Conservation (phyloP, 2,329 filamentous ascomycete species). For the Lasiodiplodia sp. region DNA sequence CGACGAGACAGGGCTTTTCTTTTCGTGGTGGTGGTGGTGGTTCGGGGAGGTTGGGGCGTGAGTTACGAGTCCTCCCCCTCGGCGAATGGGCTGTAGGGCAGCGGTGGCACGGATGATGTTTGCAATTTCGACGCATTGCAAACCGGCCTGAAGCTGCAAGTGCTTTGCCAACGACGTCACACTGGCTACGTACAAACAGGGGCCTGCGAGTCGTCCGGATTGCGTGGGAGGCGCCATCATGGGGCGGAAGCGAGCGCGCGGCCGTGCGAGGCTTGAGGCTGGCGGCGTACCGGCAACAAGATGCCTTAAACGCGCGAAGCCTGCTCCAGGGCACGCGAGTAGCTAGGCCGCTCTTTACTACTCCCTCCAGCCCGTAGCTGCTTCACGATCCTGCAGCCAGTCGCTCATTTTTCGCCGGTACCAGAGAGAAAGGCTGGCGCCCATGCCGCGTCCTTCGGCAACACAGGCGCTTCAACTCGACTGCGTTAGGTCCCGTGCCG, state of each 20-base stretch:
- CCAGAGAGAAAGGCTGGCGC: background rate
- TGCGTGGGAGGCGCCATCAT: background rate
- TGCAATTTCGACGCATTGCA: slow-evolving; percentile 24
- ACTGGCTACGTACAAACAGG: slow-evolving; percentile 1
- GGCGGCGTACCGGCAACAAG: background rate
- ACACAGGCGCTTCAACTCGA: slow-evolving; percentile 4
- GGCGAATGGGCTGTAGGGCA: slow-evolving; percentile 5
- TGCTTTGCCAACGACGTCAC: slow-evolving; percentile 23
- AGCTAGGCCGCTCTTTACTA: background rate
- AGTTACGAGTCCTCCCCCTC: background rate
- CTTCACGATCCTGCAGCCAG: background rate
- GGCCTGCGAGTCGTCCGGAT: slow-evolving; percentile 14
- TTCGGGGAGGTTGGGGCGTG: background rate
- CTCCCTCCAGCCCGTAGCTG: background rate
- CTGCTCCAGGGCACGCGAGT: background rate
- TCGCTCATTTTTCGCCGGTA: slow-evolving; percentile 6
- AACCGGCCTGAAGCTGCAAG: slow-evolving; percentile 15
- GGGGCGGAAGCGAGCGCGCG: slow-evolving; percentile 15
- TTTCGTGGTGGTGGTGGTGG: background rate
- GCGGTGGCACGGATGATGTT: slow-evolving; percentile 17
- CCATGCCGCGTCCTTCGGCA: background rate
- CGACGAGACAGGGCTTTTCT: background rate
- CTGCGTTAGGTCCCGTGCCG: slow-evolving; percentile 15
- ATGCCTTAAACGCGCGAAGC: slow-evolving; percentile 15
- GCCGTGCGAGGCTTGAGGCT: slow-evolving; percentile 11